Evolutionary conservation across 306 rosid genomes (phyloP), one percentile per base, ranked within the genome.

Genomic region (Cucumis hystrix): DNA sequence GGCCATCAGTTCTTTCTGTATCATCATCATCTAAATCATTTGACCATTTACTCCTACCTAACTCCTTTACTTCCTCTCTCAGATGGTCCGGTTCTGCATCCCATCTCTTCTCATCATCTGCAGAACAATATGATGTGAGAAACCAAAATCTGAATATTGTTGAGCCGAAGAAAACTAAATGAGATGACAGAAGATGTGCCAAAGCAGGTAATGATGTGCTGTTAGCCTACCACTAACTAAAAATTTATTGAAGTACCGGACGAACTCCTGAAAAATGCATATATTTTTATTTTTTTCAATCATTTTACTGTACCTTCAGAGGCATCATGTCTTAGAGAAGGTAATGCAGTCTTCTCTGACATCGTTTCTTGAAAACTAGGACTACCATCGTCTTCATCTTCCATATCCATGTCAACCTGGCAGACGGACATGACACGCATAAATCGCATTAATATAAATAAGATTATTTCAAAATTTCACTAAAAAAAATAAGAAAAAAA

Each of bases 331-430:
- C 75, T 80, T 37, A 81, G 66, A 59, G 84, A 81, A 80, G 83
- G 85, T 73, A 74, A 80, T 37, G 80, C 78, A 81, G 74, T 82
- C 80, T 85, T 84, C 78, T 78, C 87, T 21, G 85, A 83, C 74
- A 82, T 88, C 54, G 79, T 82, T 83, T 82, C 93, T 87, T 79
- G 88, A 56, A 67, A 84, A 69, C 78, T 87, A 71, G 86, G 56
- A 60, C 77, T 61, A 54, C 79, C 91, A 59, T 82, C 89, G 74
- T 87, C 87, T 72, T 67, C 96, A 74, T 92, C 99, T 77, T 88
- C 99, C 96, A 89, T 92, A 81, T 91, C 97, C 97, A 95, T 95
- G 88, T 95, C 99, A 75, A 95, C 97, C 99, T 95, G 88, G 79
- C 77, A 83, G 73, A 87, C 75, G 80, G 73, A 87, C 28, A 64